phyloP scores from a whole-genome alignment of 1,284 basidiomycete genomes.

The Meripilus lineatus region DNA sequence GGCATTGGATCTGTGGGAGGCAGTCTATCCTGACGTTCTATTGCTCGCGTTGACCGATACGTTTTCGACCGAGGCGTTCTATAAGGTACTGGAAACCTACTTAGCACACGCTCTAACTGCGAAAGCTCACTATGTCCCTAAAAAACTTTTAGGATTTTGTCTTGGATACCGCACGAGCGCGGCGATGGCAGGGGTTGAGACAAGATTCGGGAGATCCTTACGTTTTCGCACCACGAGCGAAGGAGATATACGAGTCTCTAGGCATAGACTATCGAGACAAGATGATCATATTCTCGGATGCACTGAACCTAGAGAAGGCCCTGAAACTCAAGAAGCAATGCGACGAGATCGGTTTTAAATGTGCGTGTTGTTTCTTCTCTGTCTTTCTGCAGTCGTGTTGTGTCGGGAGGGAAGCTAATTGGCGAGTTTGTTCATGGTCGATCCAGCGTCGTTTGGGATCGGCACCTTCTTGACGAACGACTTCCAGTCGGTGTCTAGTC shows the following conservation, averaged over 20 bases:
- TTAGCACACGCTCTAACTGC: not conserved
- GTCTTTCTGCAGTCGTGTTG: not conserved
- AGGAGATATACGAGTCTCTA: constrained; percentile 61
- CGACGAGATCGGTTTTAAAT: constrained; percentile 68
- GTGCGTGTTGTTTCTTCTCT: constrained; percentile 35
- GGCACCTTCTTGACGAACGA: constrained; percentile 92
- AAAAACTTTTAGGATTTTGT: constrained; percentile 67
- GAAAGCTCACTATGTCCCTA: not conserved
- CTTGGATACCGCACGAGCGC: constrained; percentile 53
- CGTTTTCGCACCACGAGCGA: constrained; percentile 68
- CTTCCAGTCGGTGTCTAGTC: constrained; percentile 57
- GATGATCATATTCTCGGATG: constrained; percentile 80
- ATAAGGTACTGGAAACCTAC: constrained; percentile 43
- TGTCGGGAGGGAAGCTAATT: not conserved
- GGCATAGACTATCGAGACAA: constrained; percentile 66
- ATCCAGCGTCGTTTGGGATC: constrained; percentile 76
- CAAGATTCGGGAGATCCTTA: constrained; percentile 92
- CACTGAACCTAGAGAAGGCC: constrained; percentile 68
- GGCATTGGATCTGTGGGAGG: constrained; percentile 84
- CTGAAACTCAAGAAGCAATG: constrained; percentile 68
- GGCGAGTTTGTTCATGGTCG: not conserved
- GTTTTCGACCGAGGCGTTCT: constrained; percentile 83
- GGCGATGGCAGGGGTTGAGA: constrained; percentile 77
- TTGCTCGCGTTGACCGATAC: constrained; percentile 89
- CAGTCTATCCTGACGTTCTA: constrained; percentile 55